Evolutionary conservation across 192 early-diverging fungal genomes (phyloP).

Genomic region (Rhizophlyctis rosea): DNA sequence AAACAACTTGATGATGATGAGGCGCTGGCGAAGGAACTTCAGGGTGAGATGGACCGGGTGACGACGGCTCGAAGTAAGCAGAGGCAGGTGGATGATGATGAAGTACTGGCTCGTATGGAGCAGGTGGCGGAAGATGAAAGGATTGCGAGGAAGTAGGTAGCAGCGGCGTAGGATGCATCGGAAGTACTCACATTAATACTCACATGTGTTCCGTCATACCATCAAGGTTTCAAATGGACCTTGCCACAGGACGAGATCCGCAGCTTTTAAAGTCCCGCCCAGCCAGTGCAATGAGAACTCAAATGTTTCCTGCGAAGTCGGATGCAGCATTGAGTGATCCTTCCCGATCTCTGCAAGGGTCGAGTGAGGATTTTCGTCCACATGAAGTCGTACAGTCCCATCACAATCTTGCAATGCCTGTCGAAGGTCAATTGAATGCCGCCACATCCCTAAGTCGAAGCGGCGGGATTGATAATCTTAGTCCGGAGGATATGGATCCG

Average conservation of each 20-base stretch:
- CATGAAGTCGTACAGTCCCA: not conserved
- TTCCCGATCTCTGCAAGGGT: not conserved
- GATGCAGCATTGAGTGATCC: not conserved
- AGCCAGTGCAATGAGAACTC: not conserved
- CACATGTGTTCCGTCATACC: too few species aligned
- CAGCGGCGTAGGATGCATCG: too few species aligned
- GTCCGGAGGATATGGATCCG: not conserved
- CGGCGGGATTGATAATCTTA: constrained; percentile 19
- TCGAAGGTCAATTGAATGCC: not conserved
- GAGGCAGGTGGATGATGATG: constrained; percentile 21
- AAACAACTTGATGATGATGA: constrained; percentile 9
- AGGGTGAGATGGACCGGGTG: constrained; percentile 1
- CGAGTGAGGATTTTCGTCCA: not conserved
- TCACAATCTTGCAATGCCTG: not conserved
- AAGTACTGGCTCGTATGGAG: constrained; percentile 22
- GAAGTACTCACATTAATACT: too few species aligned
- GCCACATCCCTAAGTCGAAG: constrained; percentile 10
- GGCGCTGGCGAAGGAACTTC: constrained; percentile 6
- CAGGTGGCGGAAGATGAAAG: constrained; percentile 28
- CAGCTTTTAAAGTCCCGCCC: not conserved
- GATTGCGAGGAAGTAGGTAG: constrained; percentile 27
- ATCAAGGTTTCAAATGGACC: constrained; percentile 3
- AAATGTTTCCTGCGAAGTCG: not conserved
- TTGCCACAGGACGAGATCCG: not conserved
- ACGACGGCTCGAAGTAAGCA: constrained; percentile 5